Evolutionary conservation across 495 filamentous ascomycete genomes (phyloP).

Genomic region (Xylaria telfairii): DNA sequence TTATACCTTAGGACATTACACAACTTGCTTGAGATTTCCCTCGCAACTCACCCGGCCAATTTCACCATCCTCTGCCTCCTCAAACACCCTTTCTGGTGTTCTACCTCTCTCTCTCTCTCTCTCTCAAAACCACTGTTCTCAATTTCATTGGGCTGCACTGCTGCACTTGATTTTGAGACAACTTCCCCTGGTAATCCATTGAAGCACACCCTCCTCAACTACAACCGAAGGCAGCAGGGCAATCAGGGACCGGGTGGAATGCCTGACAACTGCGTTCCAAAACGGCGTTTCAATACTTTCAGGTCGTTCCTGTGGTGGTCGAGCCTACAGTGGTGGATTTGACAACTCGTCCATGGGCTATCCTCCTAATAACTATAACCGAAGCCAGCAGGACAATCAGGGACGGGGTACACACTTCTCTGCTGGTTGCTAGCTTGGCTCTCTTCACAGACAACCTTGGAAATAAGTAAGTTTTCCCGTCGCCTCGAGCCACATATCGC

Average conservation of each 20-base stretch:
- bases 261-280: too few species aligned
- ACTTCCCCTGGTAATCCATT: background rate
- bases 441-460: background rate
- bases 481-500: background rate
- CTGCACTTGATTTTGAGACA: background rate
- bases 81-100: background rate
- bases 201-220: too few species aligned
- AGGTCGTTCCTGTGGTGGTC: slow-evolving; percentile 68
- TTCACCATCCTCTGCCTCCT: background rate
- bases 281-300: too few species aligned
- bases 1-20: background rate
- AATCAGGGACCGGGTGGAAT: too few species aligned
- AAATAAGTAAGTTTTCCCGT: background rate
- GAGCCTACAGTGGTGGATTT: slow-evolving; percentile 70
- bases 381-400: slow-evolving; percentile 61
- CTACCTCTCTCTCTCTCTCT: background rate
- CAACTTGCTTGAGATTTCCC: background rate
- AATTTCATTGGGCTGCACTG: background rate
- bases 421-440: background rate
- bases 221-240: too few species aligned
- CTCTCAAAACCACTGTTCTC: background rate
- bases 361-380: slow-evolving; percentile 66
- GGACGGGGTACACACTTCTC: slow-evolving; percentile 54
- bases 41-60: background rate
- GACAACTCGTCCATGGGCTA: slow-evolving; percentile 67